Evolutionary conservation across 495 filamentous ascomycete species (phyloP), one percentile per base, ranked within the genome.

Genomic region (Penicillium taxi): DNA sequence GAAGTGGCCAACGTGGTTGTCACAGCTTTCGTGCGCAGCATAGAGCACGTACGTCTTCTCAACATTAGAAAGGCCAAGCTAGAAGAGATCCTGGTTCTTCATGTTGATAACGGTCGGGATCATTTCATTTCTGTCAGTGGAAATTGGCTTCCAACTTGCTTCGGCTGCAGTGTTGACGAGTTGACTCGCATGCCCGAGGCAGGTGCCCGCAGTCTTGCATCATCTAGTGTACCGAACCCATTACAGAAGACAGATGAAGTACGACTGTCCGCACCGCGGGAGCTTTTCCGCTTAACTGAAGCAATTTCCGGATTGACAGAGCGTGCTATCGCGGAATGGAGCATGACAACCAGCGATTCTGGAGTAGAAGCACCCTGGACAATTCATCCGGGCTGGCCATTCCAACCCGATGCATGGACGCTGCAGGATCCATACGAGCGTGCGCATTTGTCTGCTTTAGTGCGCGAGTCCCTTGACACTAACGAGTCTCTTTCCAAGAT

Each of bases 21-120:
- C 11, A 76, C 74, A 9, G 60, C 81, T 1, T 63, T 74, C 17
- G 63, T 99, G 32, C 70, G 67, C 9, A 68, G 77, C 30, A 63
- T 86, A 9, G 50, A 70, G 2, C 70, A 78, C n/a, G 75, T 84
- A 2, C 73, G 74, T 12, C 58, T 63, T 6, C 69, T 96, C n/a
- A 96, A 96, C 47, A 67, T 81, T 19, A 74, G 73, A 7, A 61
- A 69, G 13, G 49, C 66, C 4, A 67, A 67, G 6, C 66, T 96
- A 1, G 87, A 94, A 40, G 89, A 96, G 48, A 80, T 96, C 6
- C 66, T 96, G 16, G 78, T 99, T 4, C 73, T 99, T n/a, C 81
- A 88, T 7, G 84, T 96, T 6, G 71, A 75, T 6, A 75, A 80
- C 31, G 91, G 91, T 2, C 73, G 86, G 32, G 91, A 99, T 44